Conservation (phyloP, 805 yeast genomes). For the Clavispora fructus region DNA sequence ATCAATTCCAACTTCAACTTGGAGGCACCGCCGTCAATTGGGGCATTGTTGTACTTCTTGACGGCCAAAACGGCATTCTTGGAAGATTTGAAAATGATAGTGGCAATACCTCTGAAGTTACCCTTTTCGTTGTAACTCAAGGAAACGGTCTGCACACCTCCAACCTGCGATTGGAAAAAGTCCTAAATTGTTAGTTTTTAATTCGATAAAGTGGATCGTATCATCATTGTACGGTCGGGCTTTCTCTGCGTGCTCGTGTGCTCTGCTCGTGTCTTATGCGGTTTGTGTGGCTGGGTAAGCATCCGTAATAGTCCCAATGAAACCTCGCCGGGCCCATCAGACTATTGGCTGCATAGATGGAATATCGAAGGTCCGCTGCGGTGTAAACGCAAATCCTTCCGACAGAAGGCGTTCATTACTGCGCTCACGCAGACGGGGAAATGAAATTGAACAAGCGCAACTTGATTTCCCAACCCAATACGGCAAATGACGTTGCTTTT, state of each 20-base stretch:
- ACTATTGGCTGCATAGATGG: neutral
- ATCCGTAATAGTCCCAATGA: neutral
- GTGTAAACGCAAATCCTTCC: too few relatives aligned
- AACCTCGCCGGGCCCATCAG: neutral
- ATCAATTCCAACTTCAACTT: constrained; percentile 77
- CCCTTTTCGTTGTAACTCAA: constrained; percentile 85
- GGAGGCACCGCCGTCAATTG: constrained; percentile 81
- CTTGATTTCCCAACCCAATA: neutral
- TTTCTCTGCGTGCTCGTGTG: neutral
- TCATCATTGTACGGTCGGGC: neutral
- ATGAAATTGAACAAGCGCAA: neutral
- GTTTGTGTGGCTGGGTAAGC: neutral
- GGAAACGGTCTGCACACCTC: constrained; percentile 69
- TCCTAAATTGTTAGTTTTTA: constrained; percentile 51
- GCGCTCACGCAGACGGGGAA: neutral
- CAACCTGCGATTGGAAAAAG: constrained; percentile 82
- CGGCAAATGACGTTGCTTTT: neutral
- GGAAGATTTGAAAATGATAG: constrained; percentile 65
- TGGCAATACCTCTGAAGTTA: constrained; percentile 86
- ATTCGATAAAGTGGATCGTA: neutral
- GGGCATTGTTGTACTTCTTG: constrained; percentile 83
- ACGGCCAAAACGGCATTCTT: constrained; percentile 76
- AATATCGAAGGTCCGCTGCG: too few relatives aligned
- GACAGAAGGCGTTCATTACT: neutral
- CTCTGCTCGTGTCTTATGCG: neutral